Evolutionary conservation across 1,284 basidiomycete species (phyloP).

Genomic region (Cryptococcus sp.): DNA sequence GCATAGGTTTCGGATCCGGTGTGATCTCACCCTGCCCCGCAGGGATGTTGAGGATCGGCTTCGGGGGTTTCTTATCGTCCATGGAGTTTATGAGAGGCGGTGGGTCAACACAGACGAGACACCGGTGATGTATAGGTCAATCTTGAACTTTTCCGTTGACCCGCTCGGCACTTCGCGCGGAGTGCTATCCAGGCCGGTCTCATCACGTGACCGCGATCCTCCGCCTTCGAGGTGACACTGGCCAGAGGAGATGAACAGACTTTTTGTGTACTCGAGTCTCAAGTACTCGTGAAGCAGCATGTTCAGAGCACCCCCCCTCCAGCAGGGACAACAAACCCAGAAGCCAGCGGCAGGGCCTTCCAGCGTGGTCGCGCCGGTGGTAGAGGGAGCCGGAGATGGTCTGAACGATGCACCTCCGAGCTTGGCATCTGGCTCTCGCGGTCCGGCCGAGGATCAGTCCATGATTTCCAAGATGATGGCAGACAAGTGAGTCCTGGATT

Average conservation of each 20-base stretch:
- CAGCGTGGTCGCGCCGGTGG: not conserved
- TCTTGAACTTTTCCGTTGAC: not conserved
- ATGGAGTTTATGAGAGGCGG: not conserved
- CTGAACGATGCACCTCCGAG: not conserved
- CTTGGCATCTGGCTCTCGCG: constrained; percentile 4
- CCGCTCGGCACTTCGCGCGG: not conserved
- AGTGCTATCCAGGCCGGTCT: not conserved
- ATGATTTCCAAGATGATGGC: constrained; percentile 34
- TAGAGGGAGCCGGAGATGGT: not conserved
- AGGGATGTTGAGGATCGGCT: constrained; percentile 17
- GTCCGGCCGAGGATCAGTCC: constrained; percentile 14
- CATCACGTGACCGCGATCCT: not conserved
- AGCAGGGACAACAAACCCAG: not conserved
- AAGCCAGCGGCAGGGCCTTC: constrained; percentile 18
- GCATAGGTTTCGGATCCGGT: constrained; percentile 8
- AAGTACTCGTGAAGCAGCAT: constrained; percentile 16
- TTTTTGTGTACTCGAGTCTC: not conserved
- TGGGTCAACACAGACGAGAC: not conserved
- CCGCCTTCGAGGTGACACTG: too few species aligned
- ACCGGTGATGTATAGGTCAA: not conserved
- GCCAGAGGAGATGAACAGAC: too few species aligned
- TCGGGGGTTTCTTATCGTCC: constrained; percentile 2
- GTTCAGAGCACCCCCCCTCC: constrained; percentile 11
- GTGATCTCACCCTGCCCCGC: constrained; percentile 20
- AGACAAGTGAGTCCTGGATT: constrained; percentile 36